Evolutionary conservation across 2,329 filamentous ascomycete species (phyloP), one percentile per base, ranked within the genome.

Genomic region (Stagonosporopsis chrysanthemi): DNA sequence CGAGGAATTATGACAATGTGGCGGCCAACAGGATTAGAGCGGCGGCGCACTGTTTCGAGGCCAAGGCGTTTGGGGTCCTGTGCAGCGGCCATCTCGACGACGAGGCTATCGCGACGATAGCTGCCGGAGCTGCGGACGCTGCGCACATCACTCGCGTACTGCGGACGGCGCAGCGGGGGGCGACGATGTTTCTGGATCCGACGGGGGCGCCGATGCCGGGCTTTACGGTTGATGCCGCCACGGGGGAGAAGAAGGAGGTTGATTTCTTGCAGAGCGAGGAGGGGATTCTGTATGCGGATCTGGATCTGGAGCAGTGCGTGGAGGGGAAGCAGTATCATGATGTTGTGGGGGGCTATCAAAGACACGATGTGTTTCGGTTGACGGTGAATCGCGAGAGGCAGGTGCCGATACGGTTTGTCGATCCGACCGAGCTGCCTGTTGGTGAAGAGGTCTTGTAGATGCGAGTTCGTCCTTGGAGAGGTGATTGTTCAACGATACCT

Each of bases 251-350:
- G 24, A 60, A 69, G 22, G 23, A 46, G 6, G 72, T 33, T 14
- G 75, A 81, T 0, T 75, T 75, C 7, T 47, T 85, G 14, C 80
- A 83, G 26, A 61, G 71, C 0, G 70, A 78, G 12, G 82, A 85
- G 58, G 82, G 75, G 0, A 79, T 86, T 6, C 43, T 83, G 7
- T 85, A 85, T 62, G 81, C 81, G 0, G 82, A 85, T 54, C 55
- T 86, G 56, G 73, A 84, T 63, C 56, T 85, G 4, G 73, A 75
- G 0, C 75, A 79, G 4, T 84, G 81, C 36, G 71, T 86, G 0
- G 83, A 86, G 60, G 80, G 80, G 0, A 86, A 86, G 61, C 83
- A 85, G 65, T 85, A 82, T 58, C 83, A 85, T 56, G 84, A 86
- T 67, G 77, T 84, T 2, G 81, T 82, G 1, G 83, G 83, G 0